Evolutionary conservation across 1,284 basidiomycete genomes (phyloP), one percentile per base, ranked within the genome.

Genomic region (Agroathelia rolfsii): DNA sequence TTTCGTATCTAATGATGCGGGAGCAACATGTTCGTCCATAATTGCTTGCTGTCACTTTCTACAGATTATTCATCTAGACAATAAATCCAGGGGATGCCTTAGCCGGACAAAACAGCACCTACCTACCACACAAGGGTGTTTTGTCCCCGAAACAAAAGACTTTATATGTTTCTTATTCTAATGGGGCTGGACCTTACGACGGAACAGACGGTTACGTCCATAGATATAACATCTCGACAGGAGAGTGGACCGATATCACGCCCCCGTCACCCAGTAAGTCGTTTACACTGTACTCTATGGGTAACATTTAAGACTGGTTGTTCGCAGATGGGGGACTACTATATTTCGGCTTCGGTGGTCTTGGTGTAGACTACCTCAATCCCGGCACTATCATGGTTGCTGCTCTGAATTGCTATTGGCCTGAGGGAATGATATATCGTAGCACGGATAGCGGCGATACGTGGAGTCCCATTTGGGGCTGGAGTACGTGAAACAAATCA

Each of bases 361-460:
- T 80, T 2, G 58, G 72, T 3, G 63, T 79, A 26, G 76, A 80
- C 41, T 37, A 66, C 4, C 69, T 74, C 40, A 64, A 56, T 30
- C 72, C 74, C 10, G 75, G 75, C 2, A 76, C 70, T 3, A 52
- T 78, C 41, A 76, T 78, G 76, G 74, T 76, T 6, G 73, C 75
- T 23, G 69, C 73, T 1, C 60, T 77, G 23, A n/a, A n/a, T n/a
- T n/a, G n/a, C n/a, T n/a, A n/a, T n/a, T 56, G 58, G 62, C 73
- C 73, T 3, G 74, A 79, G 44, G 75, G 73, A n/a, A 71, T 76
- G 42, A 76, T 76, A 14, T 77, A 65, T 59, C 66, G 75, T 9
- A 72, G 69, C 5, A 70, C 58, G 3, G 56, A 78, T 45, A 56
- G 69, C 29, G 71, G 72, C 28, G 44, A 58, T 19, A 66, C 64